Percentiles rank a stretch among this genome's conserved stretches.
Conservation (phyloP, 2,329 filamentous ascomycete species). For the Pseudogymnoascus sp. region DNA sequence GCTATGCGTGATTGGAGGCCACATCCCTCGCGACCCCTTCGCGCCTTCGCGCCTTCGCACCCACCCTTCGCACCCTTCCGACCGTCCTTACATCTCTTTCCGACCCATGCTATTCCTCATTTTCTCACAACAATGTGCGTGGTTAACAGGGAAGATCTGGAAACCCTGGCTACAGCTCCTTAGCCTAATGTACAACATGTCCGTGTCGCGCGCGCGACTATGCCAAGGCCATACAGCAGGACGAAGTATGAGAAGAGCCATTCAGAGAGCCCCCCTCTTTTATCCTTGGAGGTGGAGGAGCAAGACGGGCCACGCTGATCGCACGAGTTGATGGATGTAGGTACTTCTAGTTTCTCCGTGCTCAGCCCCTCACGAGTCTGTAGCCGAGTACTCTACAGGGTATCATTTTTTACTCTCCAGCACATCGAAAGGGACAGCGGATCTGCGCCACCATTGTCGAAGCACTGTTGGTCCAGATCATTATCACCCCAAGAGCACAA, state of each 20-base stretch:
- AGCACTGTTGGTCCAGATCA: not conserved
- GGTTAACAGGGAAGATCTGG: not conserved
- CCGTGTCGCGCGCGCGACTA: not conserved
- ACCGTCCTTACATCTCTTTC: not conserved
- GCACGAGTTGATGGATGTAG: not conserved
- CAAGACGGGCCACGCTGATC: not conserved
- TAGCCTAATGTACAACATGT: slow-evolving; percentile 8
- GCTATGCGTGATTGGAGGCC: not conserved
- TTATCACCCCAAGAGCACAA: not conserved
- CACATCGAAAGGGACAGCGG: not conserved
- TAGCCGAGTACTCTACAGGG: not conserved
- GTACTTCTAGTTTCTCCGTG: not conserved
- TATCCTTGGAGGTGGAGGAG: not conserved
- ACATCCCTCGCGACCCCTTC: not conserved
- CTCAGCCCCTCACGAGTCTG: not conserved
- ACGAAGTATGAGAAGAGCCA: not conserved
- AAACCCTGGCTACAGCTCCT: not conserved
- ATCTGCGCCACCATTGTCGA: not conserved
- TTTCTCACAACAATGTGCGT: not conserved
- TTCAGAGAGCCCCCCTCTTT: not conserved
- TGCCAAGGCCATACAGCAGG: not conserved
- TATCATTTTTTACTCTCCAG: not conserved
- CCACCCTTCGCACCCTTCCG: not conserved
- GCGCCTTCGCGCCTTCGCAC: not conserved
- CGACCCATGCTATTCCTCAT: not conserved